These are phyloP conservation scores for Serendipita sp. DNA, from an alignment of 768 basidiomycete species.

Conservation along the genomic window DNA sequence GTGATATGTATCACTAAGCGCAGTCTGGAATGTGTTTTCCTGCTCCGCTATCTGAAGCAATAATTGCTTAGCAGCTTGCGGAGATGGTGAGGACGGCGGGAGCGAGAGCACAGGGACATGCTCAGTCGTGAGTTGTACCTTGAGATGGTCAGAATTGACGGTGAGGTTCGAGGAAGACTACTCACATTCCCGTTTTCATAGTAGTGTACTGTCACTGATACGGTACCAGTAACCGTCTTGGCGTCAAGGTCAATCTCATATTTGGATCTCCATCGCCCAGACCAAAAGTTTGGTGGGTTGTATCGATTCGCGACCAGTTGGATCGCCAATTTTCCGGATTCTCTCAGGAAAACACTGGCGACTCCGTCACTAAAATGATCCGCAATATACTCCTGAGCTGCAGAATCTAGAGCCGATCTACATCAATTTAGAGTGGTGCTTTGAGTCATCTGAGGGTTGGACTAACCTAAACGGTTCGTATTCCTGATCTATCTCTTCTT, in stretches of 20 bases:
- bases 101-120: constrained; percentile 50
- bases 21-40: constrained; percentile 61
- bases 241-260: constrained; percentile 57
- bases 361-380: constrained; percentile 79
- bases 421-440: not conserved
- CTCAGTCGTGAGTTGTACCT: constrained; percentile 83
- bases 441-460: not conserved
- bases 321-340: constrained; percentile 36
- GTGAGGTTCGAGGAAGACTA: not conserved
- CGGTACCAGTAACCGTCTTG: constrained; percentile 48
- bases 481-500: constrained; percentile 42
- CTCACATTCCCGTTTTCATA: constrained; percentile 93
- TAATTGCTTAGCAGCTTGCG: constrained; percentile 47
- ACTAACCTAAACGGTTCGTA: constrained; percentile 67
- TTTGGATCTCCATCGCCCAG: constrained; percentile 86
- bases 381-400: constrained; percentile 48
- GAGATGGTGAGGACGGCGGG: constrained; percentile 36
- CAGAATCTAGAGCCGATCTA: constrained; percentile 56
- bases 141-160: not conserved
- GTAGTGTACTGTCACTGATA: constrained; percentile 82
- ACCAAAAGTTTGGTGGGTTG: constrained; percentile 89
- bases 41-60: constrained; percentile 70
- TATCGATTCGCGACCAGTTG: constrained; percentile 94
- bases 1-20: constrained; percentile 66
- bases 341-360: constrained; percentile 48